These are phyloP conservation scores for Saccharomyces hybrid DNA, from an alignment of 1,139 yeast genomes.

Conservation along the genomic window DNA sequence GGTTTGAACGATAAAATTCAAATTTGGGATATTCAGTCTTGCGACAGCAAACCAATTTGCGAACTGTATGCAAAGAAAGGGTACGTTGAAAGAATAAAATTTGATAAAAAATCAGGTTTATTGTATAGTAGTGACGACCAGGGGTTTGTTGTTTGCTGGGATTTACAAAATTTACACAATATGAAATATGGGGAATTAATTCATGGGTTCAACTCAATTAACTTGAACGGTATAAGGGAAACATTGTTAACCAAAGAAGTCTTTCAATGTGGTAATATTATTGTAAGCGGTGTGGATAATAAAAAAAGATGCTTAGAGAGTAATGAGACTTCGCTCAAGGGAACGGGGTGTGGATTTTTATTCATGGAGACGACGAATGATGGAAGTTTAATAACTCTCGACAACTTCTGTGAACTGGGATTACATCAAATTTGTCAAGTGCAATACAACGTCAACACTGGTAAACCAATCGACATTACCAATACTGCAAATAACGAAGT, in stretches of 20 bases:
- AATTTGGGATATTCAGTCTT: constrained; percentile 25
- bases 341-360: neutral
- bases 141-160: constrained; percentile 24
- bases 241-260: constrained; percentile 5
- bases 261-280: constrained; percentile 23
- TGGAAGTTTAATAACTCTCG: neutral
- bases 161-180: constrained; percentile 11
- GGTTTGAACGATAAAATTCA: constrained; percentile 17
- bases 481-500: neutral
- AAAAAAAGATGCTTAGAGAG: neutral
- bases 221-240: constrained; percentile 6
- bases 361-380: neutral
- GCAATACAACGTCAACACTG: neutral
- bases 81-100: constrained; percentile 15
- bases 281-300: constrained; percentile 6
- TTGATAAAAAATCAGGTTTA: constrained; percentile 10
- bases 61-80: constrained; percentile 21
- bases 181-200: constrained; percentile 17
- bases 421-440: constrained; percentile 2
- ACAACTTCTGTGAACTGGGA: constrained; percentile 23
- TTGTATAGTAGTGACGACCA: constrained; percentile 24
- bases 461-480: neutral
- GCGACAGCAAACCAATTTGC: constrained; percentile 13
- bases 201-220: constrained; percentile 19
- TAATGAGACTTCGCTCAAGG: neutral